These are phyloP conservation scores for Bodo saltans DNA, from an alignment of 78 protist species.

Conservation along the genomic window DNA sequence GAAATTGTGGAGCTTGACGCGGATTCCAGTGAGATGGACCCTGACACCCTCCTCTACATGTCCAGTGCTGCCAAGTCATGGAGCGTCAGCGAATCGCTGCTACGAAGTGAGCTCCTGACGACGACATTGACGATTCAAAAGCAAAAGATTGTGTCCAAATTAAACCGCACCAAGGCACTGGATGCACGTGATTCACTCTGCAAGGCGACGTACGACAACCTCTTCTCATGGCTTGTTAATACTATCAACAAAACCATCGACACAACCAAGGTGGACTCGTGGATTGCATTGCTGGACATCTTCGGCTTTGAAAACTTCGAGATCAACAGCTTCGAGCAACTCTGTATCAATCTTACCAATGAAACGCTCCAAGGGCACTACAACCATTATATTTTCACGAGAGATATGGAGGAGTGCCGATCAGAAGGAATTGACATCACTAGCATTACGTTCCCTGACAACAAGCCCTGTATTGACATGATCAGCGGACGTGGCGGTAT, in stretches of 20 bases:
- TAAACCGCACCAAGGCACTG: conserved; percentile 5
- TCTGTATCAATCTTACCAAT: conserved; percentile 74
- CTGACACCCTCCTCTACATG: neutral
- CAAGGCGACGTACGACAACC: conserved; percentile 68
- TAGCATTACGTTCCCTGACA: conserved; percentile 33
- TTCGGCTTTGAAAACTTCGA: conserved; percentile 82
- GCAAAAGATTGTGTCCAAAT: no score
- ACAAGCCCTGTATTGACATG: conserved; percentile 25
- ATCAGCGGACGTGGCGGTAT: conserved; percentile 56
- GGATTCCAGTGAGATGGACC: neutral
- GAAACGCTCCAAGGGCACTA: conserved; percentile 75
- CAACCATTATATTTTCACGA: conserved; percentile 71
- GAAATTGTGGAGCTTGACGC: conserved; percentile 42
- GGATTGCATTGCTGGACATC: conserved; percentile 80
- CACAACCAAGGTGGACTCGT: conserved; percentile 1
- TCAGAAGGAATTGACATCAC: conserved; percentile 48
- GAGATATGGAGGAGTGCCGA: conserved; percentile 74
- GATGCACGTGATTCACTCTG: conserved; percentile 65
- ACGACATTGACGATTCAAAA: neutral
- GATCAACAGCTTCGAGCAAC: conserved; percentile 73
- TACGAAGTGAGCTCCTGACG: conserved; percentile 4
- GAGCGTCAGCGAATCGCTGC: neutral
- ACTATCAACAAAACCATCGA: conserved; percentile 32
- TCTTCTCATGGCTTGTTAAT: conserved; percentile 73
- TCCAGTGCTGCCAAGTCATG: neutral